Conservation (phyloP, 768 basidiomycete genomes). For the Agrocybe chaxingu region DNA sequence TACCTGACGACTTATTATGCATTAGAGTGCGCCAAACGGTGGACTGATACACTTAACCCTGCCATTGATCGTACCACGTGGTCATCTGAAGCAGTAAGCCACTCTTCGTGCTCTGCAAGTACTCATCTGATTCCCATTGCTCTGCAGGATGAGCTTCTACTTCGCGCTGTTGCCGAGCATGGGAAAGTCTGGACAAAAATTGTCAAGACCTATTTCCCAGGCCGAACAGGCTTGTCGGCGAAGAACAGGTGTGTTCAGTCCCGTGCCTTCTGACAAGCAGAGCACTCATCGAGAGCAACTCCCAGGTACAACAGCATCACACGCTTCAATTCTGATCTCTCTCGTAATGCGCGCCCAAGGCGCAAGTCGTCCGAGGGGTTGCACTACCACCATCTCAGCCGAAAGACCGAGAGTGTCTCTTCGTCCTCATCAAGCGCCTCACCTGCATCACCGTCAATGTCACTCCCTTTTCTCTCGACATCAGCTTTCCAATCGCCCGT, state of each 20-base stretch:
- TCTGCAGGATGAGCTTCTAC: slow-evolving; percentile 47
- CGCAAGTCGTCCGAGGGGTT: slow-evolving; percentile 33
- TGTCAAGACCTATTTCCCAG: slow-evolving; percentile 58
- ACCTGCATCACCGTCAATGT: slow-evolving; percentile 27
- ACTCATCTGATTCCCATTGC: slow-evolving; percentile 4
- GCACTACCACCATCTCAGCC: slow-evolving; percentile 25
- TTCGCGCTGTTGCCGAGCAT: slow-evolving; percentile 51
- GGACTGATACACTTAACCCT: slow-evolving; percentile 60
- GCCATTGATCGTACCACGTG: slow-evolving; percentile 60
- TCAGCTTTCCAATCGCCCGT: slow-evolving; percentile 17
- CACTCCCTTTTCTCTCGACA: slow-evolving; percentile 20
- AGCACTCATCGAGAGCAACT: too few species aligned
- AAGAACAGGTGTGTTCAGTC: slow-evolving; percentile 47
- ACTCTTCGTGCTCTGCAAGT: not conserved
- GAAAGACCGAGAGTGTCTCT: slow-evolving; percentile 36
- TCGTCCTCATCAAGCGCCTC: slow-evolving; percentile 40
- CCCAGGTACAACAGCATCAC: slow-evolving; percentile 52
- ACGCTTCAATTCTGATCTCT: slow-evolving; percentile 39
- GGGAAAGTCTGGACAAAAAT: slow-evolving; percentile 64
- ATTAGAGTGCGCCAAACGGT: slow-evolving; percentile 58
- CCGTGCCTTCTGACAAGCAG: not conserved
- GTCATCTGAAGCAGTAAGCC: slow-evolving; percentile 48
- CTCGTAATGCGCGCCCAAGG: slow-evolving; percentile 30
- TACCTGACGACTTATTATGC: slow-evolving; percentile 12
- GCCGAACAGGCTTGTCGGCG: slow-evolving; percentile 54